Evolutionary conservation across 2,329 filamentous ascomycete genomes (phyloP), one percentile per base, ranked within the genome.

Genomic region (Davidsoniella australis): DNA sequence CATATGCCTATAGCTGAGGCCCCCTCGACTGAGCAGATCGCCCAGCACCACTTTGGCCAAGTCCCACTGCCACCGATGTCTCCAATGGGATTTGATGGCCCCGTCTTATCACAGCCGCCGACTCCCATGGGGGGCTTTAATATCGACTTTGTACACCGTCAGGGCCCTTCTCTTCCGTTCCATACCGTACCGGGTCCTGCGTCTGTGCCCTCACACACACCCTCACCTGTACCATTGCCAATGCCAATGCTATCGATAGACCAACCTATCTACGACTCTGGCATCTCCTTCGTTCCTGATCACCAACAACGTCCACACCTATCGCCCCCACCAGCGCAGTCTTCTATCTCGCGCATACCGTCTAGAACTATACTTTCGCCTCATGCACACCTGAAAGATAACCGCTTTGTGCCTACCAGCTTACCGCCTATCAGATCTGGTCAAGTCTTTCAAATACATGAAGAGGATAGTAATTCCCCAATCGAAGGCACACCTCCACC

Each of bases 401-500:
- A 29, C 9, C 43, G 44, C 14, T 43, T 49, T 42, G 5, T 48
- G 16, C 49, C 49, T n/a, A 49, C 50, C 2, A 49, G 47, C 20
- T n/a, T 46, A 10, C 24, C 47, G 9, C 42, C 47, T 38, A 53
- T 48, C 33, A 53, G 47, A 24, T 48, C 50, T 5, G 50, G 50
- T 1, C 41, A 49, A 14, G 45, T 53, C 20, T 53, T 53, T n/a
- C 50, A 49, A 38, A 53, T 53, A 39, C 50, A 53, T 29, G 50
- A 53, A 7, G 47, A 49, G n/a, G 50, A 53, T 33, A 14, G 36
- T 17, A 52, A 52, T 16, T 49, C 50, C 18, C 47, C 47, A 5
- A 45, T 36, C 8, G 50, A 53, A n/a, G 49, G 47, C 7, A 53
- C 47, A 16, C 50, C 50, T 29, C 50, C 50, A 2, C 50, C 50